Conservation (phyloP, 2,329 filamentous ascomycete genomes). For the Chaetoscypha palmicola region DNA sequence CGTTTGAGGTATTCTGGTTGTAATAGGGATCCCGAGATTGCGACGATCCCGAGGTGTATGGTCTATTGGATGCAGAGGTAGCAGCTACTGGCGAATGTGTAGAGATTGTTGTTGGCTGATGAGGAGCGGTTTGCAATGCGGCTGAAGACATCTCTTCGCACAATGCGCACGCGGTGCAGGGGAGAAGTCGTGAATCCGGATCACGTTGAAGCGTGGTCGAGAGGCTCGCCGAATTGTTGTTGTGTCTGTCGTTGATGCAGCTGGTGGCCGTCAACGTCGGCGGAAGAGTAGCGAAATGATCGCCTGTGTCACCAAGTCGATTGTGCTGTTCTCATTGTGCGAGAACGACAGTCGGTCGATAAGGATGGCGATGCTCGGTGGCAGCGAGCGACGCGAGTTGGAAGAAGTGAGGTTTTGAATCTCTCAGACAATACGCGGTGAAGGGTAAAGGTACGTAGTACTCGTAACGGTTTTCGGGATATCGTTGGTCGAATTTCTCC, state of each 20-base stretch:
- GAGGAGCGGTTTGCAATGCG: constrained; percentile 53
- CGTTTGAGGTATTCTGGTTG: constrained; percentile 27
- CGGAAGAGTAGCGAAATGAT: constrained; percentile 24
- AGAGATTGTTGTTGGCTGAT: constrained; percentile 42
- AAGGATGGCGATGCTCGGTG: not conserved
- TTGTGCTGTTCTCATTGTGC: constrained; percentile 40
- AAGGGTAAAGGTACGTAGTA: too few species aligned
- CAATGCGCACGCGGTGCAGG: constrained; percentile 14
- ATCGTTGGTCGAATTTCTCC: too few species aligned
- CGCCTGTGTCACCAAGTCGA: constrained; percentile 34
- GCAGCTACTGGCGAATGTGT: constrained; percentile 41
- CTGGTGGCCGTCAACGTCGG: not conserved
- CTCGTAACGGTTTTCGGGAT: too few species aligned
- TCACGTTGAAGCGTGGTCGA: too few species aligned
- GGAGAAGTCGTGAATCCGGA: not conserved
- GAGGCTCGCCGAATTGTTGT: too few species aligned
- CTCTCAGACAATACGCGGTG: not conserved
- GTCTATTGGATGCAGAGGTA: constrained; percentile 42
- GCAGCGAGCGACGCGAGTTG: not conserved
- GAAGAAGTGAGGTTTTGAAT: not conserved
- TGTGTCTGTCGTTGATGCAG: too few species aligned
- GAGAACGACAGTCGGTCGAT: constrained; percentile 20
- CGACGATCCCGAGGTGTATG: constrained; percentile 47
- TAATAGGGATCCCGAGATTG: constrained; percentile 51
- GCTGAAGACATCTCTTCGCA: constrained; percentile 53